A percentile compares a stretch with the other conserved stretches of the same genome.
These are phyloP conservation scores for Cnidoscolus chayamansa DNA, from an alignment of 441 rosid species.

Conservation along the genomic window DNA sequence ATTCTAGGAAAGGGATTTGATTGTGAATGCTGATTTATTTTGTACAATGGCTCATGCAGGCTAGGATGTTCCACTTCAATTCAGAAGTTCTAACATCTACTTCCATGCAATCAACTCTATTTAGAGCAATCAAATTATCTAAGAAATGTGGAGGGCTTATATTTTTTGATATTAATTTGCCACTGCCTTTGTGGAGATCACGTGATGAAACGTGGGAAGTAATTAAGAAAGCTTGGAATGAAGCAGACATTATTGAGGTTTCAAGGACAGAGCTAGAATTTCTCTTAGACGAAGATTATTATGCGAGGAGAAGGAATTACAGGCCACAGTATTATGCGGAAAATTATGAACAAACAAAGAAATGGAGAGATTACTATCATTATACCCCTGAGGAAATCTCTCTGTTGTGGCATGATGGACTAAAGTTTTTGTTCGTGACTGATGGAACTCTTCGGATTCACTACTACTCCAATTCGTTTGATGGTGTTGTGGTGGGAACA, in stretches of 20 bases:
- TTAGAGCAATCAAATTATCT: constrained; percentile 61
- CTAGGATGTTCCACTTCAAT: constrained; percentile 79
- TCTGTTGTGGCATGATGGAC: constrained; percentile 76
- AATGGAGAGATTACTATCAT: constrained; percentile 63
- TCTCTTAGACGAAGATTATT: constrained; percentile 73
- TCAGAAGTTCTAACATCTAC: constrained; percentile 69
- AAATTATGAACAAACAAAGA: constrained; percentile 58
- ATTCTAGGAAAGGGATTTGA: background rate
- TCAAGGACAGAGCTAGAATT: constrained; percentile 82
- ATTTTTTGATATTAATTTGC: constrained; percentile 78
- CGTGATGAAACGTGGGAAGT: constrained; percentile 62
- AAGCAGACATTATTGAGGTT: constrained; percentile 71
- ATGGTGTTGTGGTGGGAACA: constrained; percentile 73
- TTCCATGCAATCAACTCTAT: constrained; percentile 52
- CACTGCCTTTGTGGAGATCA: constrained; percentile 75
- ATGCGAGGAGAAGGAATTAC: constrained; percentile 57
- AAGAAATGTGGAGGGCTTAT: constrained; percentile 72
- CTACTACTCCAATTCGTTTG: constrained; percentile 65
- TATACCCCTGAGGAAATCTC: constrained; percentile 69
- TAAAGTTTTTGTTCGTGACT: constrained; percentile 71
- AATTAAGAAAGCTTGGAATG: constrained; percentile 64
- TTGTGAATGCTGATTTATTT: constrained; percentile 18
- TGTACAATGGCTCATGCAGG: constrained; percentile 42
- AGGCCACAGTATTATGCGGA: constrained; percentile 77
- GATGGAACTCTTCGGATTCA: constrained; percentile 86